Conservation (phyloP, 306 rosid genomes). For the Medicago truncatula region DNA sequence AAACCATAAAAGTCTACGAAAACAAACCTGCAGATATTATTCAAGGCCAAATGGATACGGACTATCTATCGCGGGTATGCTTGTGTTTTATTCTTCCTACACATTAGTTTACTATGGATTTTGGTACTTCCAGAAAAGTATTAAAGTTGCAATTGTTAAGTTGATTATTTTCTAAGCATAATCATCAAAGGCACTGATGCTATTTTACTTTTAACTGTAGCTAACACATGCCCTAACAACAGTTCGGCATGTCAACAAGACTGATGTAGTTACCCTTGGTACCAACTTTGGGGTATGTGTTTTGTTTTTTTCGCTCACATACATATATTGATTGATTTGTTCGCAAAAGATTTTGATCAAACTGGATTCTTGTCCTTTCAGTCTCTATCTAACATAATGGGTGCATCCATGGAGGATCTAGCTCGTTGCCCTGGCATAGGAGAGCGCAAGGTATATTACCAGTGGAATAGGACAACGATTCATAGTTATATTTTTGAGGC, state of each 20-base stretch:
- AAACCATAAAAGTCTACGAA: slow-evolving; percentile 92
- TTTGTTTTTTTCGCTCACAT: slow-evolving; percentile 8
- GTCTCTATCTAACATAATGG: slow-evolving; percentile 93
- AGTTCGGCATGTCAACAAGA: slow-evolving; percentile 92
- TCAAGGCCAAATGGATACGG: slow-evolving; percentile 98
- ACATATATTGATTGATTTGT: slow-evolving; percentile 2
- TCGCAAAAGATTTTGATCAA: slow-evolving; percentile 29
- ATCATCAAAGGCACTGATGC: slow-evolving; percentile 38
- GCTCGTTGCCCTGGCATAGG: slow-evolving; percentile 99
- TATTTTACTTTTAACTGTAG: slow-evolving; percentile 54
- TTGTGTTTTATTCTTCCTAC: slow-evolving; percentile 18
- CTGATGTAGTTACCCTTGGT: slow-evolving; percentile 97
- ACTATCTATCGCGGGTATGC: slow-evolving; percentile 85
- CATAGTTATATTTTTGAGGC: slow-evolving; percentile 7
- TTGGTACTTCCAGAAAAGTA: slow-evolving; percentile 33
- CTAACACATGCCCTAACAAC: slow-evolving; percentile 71
- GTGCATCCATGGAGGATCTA: slow-evolving; percentile 97
- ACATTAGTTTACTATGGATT: slow-evolving; percentile 7
- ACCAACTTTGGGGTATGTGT: slow-evolving; percentile 86
- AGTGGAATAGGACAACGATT: slow-evolving; percentile 7
- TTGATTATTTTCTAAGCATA: slow-evolving; percentile 17
- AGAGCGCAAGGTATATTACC: slow-evolving; percentile 86
- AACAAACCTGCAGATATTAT: slow-evolving; percentile 96
- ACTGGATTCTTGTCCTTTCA: slow-evolving; percentile 48
- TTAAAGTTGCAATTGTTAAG: slow-evolving; percentile 17